Percentiles rank a stretch among this genome's conserved stretches.
These are phyloP conservation scores for Cytospora leucostoma DNA, from an alignment of 2,329 filamentous ascomycete species.

Conservation along the genomic window DNA sequence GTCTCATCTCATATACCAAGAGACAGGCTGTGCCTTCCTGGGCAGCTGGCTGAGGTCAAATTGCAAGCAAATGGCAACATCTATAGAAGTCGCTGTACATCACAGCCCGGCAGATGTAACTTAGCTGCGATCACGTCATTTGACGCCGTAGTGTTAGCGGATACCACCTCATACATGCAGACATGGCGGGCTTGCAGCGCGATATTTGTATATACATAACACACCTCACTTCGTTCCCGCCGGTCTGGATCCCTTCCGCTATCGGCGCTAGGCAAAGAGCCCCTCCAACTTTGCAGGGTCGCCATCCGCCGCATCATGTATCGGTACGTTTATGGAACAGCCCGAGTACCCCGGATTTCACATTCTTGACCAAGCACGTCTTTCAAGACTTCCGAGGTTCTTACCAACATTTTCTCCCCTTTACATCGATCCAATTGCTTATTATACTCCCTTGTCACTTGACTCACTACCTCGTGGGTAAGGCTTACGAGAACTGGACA, in stretches of 20 bases:
- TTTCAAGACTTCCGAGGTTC: not conserved
- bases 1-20: no score
- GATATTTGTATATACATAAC: not conserved
- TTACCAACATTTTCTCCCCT: slow-evolving; percentile 4
- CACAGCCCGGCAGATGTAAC: not conserved
- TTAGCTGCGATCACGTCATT: not conserved
- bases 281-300: slow-evolving; percentile 1
- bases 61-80: not conserved
- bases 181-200: accelerated
- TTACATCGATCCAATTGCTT: not conserved
- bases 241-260: slow-evolving; percentile 9
- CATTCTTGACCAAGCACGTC: not conserved
- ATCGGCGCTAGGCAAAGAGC: slow-evolving; percentile 13
- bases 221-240: not conserved
- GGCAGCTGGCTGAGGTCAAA: no score
- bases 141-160: not conserved
- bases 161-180: not conserved
- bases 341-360: slow-evolving; percentile 20
- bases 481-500: not conserved
- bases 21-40: no score
- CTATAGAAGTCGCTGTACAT: not conserved
- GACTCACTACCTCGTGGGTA: not conserved
- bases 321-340: slow-evolving; percentile 10
- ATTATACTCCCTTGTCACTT: not conserved
- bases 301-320: slow-evolving; percentile 7